These are phyloP conservation scores for Phytophthora sp. DNA, from an alignment of 352 stramenopile genomes.

Conservation along the genomic window DNA sequence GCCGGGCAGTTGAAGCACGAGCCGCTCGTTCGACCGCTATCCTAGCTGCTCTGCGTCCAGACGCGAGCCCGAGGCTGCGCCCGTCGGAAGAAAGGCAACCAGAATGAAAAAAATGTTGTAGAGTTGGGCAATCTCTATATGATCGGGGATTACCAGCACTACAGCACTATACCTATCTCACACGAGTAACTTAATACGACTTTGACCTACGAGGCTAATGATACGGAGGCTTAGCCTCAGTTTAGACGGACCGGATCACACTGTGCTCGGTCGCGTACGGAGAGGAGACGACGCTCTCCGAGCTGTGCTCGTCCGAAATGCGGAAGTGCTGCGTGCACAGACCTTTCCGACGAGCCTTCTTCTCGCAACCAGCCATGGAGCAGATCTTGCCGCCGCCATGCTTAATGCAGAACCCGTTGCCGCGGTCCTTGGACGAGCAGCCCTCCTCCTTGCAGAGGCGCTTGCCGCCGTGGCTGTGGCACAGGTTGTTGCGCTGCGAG, in stretches of 20 bases:
- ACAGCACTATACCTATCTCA: conserved; percentile 24
- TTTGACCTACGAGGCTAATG: conserved; percentile 27
- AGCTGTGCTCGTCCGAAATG: conserved; percentile 43
- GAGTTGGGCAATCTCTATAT: conserved; percentile 17
- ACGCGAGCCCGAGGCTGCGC: no score
- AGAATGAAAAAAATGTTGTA: neutral
- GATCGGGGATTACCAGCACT: conserved; percentile 14
- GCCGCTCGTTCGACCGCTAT: neutral
- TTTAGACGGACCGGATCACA: conserved; percentile 32
- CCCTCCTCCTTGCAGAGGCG: conserved; percentile 81
- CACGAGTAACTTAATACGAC: conserved; percentile 39
- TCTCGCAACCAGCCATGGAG: conserved; percentile 74
- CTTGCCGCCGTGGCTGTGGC: conserved; percentile 84
- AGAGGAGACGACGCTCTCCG: conserved; percentile 18
- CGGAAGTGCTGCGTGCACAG: conserved; percentile 86
- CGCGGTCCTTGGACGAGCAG: conserved; percentile 81
- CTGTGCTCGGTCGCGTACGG: conserved; percentile 23
- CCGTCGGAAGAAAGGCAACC: conserved; percentile 3
- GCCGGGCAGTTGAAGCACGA: neutral
- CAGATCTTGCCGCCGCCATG: conserved; percentile 86
- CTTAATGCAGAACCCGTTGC: conserved; percentile 86
- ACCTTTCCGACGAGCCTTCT: conserved; percentile 83
- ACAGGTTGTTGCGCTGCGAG: conserved; percentile 85
- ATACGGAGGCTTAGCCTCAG: conserved; percentile 11
- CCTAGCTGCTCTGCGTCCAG: neutral